phyloP scores from a whole-genome alignment of 257 asterid species.

The Ballota nigra region DNA sequence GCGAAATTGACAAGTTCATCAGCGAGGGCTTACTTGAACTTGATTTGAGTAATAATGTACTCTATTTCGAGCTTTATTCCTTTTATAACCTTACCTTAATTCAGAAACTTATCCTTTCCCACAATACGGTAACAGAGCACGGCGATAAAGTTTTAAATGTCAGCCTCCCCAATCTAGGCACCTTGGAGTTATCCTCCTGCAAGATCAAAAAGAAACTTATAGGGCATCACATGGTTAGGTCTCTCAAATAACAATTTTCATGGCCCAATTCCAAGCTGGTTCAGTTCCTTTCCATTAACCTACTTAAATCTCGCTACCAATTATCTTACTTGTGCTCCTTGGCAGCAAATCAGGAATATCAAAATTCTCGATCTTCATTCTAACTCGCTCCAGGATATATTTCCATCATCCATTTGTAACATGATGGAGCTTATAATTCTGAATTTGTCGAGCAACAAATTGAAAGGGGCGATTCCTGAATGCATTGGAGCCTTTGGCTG shows the following conservation, averaged over 20 bases:
- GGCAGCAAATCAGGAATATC: too few relatives aligned
- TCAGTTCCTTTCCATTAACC: background rate
- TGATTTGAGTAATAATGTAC: slow-evolving; percentile 13
- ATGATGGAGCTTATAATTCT: background rate
- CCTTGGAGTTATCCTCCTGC: background rate
- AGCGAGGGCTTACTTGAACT: background rate
- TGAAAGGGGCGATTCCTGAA: background rate
- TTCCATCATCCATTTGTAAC: background rate
- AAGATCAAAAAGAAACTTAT: background rate
- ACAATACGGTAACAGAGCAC: background rate
- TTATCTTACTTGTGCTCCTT: background rate
- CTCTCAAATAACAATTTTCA: background rate
- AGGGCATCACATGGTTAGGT: background rate
- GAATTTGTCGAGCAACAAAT: background rate
- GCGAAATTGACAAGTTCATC: background rate
- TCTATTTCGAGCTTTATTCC: background rate
- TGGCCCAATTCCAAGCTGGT: background rate
- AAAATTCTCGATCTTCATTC: background rate
- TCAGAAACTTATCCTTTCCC: background rate
- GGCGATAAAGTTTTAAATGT: background rate
- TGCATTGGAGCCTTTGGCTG: too few relatives aligned
- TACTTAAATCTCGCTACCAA: background rate
- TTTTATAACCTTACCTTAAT: background rate
- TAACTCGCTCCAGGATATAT: background rate
- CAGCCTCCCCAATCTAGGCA: background rate